phyloP scores from a whole-genome alignment of 805 yeast species.

The Candida caryicola region DNA sequence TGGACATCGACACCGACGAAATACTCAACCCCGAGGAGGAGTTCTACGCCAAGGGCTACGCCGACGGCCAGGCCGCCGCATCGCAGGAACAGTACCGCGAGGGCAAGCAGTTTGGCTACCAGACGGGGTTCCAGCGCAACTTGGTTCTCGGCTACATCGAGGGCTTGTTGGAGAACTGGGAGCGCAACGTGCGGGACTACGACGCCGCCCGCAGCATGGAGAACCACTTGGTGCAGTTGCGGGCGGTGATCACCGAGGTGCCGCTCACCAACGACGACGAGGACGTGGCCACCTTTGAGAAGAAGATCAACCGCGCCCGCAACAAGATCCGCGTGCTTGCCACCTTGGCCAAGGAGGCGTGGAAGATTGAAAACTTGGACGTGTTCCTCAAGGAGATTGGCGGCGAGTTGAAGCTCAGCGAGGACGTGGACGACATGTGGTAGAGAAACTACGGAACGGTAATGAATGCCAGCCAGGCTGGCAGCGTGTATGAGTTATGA shows the following conservation, averaged over 20 bases:
- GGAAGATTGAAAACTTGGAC: slow-evolving; percentile 31
- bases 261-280: slow-evolving; percentile 45
- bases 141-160: slow-evolving; percentile 66
- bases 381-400: slow-evolving; percentile 34
- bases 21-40: slow-evolving; percentile 59
- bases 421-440: slow-evolving; percentile 44
- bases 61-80: slow-evolving; percentile 67
- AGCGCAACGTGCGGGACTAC: slow-evolving; percentile 15
- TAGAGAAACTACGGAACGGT: too few relatives aligned
- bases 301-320: slow-evolving; percentile 49
- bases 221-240: slow-evolving; percentile 28
- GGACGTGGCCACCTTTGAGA: slow-evolving; percentile 56
- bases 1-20: slow-evolving; percentile 18
- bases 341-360: slow-evolving; percentile 26
- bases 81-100: slow-evolving; percentile 59
- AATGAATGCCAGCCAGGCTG: too few relatives aligned
- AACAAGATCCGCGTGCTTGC: slow-evolving; percentile 59
- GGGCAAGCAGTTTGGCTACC: slow-evolving; percentile 83
- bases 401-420: slow-evolving; percentile 35
- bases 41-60: slow-evolving; percentile 63
- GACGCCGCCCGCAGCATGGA: slow-evolving; percentile 13
- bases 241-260: slow-evolving; percentile 18
- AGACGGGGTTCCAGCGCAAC: slow-evolving; percentile 71
- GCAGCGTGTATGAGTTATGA: too few relatives aligned
- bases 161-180: slow-evolving; percentile 46